Evolutionary conservation across 345 rosid species (phyloP), one percentile per base, ranked within the genome.

Genomic region (Draba incana): DNA sequence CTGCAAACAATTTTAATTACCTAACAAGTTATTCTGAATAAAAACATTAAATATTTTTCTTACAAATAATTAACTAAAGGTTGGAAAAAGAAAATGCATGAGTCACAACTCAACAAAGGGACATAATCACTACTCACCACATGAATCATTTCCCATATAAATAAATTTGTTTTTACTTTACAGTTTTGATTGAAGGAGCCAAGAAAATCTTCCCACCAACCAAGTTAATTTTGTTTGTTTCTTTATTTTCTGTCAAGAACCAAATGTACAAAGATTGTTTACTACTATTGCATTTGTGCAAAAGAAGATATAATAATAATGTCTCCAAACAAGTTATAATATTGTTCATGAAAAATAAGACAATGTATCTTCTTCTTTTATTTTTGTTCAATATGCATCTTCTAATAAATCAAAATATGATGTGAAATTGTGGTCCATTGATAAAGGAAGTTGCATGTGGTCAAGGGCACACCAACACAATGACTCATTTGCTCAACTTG

Each of bases 401-500:
- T 12, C 10, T 12, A 31, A 62, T 31, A 62, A 20, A 15, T 31
- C 30, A 24, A 28, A 30, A 11, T 15, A 33, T 30, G 31, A 16
- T 25, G 4, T 41, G 35, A 41, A 42, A n/a, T 58, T 20, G 62
- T 62, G 69, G 75, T 71, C 69, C 69, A 53, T 6, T 54, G 69
- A 60, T 31, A 61, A 38, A 54, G 23, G 51, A 62, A 71, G 69
- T 71, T 62, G 75, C 75, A 71, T 71, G 63, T 62, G 68, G 69
- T 54, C 53, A 44, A 53, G 41, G 62, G 41, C 56, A 63, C 57
- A 63, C 57, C 33, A 35, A 35, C 20, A 62, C 16, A 15, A 63
- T 9, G 45, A 48, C 48, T 54, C 49, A 53, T 23, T 45, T 71
- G 39, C 56, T 33, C 69, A 53, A 71, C 62, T 62, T 62, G 69